Evolutionary conservation across 2,329 filamentous ascomycete genomes (phyloP).

Genomic region (Xylariaceae sp.): DNA sequence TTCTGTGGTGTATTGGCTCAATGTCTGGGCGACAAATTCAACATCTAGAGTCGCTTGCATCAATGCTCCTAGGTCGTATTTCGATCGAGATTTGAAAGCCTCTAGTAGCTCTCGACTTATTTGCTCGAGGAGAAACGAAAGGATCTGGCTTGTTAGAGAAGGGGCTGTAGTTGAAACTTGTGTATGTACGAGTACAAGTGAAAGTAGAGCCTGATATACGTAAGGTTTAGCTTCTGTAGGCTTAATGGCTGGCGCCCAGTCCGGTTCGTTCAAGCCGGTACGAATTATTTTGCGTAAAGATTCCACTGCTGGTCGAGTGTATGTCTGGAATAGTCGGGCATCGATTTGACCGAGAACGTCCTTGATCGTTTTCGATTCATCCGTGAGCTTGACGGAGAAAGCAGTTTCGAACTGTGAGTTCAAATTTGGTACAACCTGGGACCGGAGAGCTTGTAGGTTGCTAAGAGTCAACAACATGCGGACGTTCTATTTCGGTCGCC

Average conservation of each 20-base stretch:
- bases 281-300: conserved; percentile 73
- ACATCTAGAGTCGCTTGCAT: conserved; percentile 98
- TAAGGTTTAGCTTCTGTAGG: conserved; percentile 85
- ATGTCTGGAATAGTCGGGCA: conserved; percentile 87
- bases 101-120: conserved; percentile 80
- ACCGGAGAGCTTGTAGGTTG: conserved; percentile 84
- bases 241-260: conserved; percentile 70
- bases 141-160: conserved; percentile 78
- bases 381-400: conserved; percentile 92
- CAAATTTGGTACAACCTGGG: conserved; percentile 84
- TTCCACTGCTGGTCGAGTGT: conserved; percentile 79
- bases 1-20: conserved; percentile 88
- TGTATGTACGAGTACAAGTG: conserved; percentile 88
- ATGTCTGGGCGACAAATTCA: conserved; percentile 93
- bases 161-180: conserved; percentile 83
- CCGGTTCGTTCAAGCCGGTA: conserved; percentile 71
- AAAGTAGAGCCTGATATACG: conserved; percentile 84
- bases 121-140: conserved; percentile 87
- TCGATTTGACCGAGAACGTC: conserved; percentile 93
- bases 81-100: conserved; percentile 70
- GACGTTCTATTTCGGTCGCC: conserved; percentile 68
- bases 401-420: conserved; percentile 91
- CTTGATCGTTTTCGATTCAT: conserved; percentile 89
- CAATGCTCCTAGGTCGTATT: conserved; percentile 79
- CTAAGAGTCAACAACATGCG: conserved; percentile 93